These are phyloP conservation scores for Coemansia sp. DNA, from an alignment of 192 early-diverging fungal genomes.

Conservation along the genomic window DNA sequence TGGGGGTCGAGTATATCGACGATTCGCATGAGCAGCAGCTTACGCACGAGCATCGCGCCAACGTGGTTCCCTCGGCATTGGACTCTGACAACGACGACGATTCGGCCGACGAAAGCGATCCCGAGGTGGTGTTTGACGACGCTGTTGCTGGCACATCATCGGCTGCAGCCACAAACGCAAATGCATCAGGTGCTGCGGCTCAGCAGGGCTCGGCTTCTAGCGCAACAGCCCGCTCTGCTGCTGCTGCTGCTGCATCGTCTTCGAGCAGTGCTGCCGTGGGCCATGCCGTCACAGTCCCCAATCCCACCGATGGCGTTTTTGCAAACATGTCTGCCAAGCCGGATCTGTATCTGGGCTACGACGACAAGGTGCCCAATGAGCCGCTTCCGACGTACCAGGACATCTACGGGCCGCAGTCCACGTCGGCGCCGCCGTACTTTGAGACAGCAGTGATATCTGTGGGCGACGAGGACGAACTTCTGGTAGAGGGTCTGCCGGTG, in stretches of 20 bases:
- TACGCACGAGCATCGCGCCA: slow-evolving; percentile 34
- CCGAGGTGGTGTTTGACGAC: slow-evolving; percentile 5
- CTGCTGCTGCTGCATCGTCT: slow-evolving; percentile 1
- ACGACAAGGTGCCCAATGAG: slow-evolving; percentile 49
- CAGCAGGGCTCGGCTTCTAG: too few species aligned
- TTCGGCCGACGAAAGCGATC: slow-evolving; percentile 18
- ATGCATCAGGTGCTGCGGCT: too few species aligned
- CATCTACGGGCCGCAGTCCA: slow-evolving; percentile 64
- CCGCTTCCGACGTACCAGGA: slow-evolving; percentile 66
- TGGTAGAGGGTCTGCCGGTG: slow-evolving; percentile 90
- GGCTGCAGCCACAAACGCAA: neutral
- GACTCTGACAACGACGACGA: slow-evolving; percentile 23
- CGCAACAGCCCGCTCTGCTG: neutral
- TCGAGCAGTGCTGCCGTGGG: neutral
- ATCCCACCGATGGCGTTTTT: slow-evolving; percentile 54
- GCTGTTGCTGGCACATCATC: slow-evolving; percentile 2
- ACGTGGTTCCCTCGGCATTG: slow-evolving; percentile 38
- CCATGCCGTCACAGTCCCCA: slow-evolving; percentile 9
- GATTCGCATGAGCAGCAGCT: slow-evolving; percentile 20
- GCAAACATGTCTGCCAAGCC: slow-evolving; percentile 55
- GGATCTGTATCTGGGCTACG: slow-evolving; percentile 46
- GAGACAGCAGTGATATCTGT: slow-evolving; percentile 73
- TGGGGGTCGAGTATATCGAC: slow-evolving; percentile 21
- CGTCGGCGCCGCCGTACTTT: slow-evolving; percentile 65
- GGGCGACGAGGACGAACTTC: slow-evolving; percentile 77